Evolutionary conservation across 176 grass and related monocot genomes (phyloP), one percentile per base, ranked within the genome.

Genomic region (Oryza glumipatula): DNA sequence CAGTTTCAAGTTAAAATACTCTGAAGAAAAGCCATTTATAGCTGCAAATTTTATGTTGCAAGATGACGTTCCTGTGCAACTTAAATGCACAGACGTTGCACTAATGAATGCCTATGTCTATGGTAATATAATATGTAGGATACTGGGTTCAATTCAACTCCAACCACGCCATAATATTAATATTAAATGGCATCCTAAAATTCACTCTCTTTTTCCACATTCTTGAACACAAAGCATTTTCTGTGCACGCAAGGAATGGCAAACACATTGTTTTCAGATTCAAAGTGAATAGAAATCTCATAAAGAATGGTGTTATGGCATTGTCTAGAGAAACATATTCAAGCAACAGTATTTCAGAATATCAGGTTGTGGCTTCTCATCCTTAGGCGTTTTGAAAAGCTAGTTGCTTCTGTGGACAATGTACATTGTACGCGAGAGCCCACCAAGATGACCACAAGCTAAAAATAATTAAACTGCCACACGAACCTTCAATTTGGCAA

Each of bases 331-430:
- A 67, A 44, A 22, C 11, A 17, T 38, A 36, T 17, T 0, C 6
- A 74, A 47, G 1, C 19, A 80, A 36, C 56, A 9, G 71, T 14
- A 19, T 76, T 85, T 19, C 44, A 58, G 15, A 74, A 72, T 26
- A 24, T 70, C 52, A 81, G 33, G 17, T 81, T 89, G 30, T 41
- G 52, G 71, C 36, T 79, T 14, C 66, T 11, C 48, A 1, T n/a
- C 54, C 19, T 58, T 28, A 67, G 0, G 30, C 21, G 48, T 13
- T 64, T 76, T 33, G 24, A 72, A 23, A 67, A 71, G 10, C 19
- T 73, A 71, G 52, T 66, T 35, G 12, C 39, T 66, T 41, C 3
- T 54, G 24, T 65, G 21, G 23, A 61, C 21, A 85, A 71, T 58
- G 54, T 0, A n/a, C 54, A 58, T 58, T 76, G 19, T 15, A 69